A percentile compares a stretch with the other conserved stretches of the same genome.
These are phyloP conservation scores for Megacollybia marginata DNA, from an alignment of 768 basidiomycete species.

Conservation along the genomic window DNA sequence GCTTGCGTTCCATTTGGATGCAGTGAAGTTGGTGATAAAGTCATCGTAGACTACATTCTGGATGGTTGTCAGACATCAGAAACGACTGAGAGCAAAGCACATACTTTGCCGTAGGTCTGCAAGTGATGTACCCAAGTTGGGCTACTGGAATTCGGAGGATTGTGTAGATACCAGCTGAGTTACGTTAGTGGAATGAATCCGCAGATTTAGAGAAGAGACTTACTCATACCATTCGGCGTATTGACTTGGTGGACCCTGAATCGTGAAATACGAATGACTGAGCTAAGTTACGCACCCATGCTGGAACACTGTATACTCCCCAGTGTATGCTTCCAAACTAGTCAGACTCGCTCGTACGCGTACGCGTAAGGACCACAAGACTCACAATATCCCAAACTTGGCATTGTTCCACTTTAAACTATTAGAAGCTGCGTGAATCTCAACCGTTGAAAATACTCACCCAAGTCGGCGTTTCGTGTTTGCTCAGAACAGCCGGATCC, in stretches of 20 bases:
- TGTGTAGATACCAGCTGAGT: conserved; percentile 32
- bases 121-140: conserved; percentile 43
- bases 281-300: conserved; percentile 24
- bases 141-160: conserved; percentile 24
- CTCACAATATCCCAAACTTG: conserved; percentile 53
- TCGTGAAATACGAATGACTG: neutral
- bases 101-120: conserved; percentile 36
- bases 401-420: conserved; percentile 36
- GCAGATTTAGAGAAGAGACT: neutral
- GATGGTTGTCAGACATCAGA: neutral
- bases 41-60: conserved; percentile 49
- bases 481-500: conserved; percentile 25
- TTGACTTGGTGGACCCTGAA: conserved; percentile 27
- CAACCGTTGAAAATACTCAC: conserved; percentile 14
- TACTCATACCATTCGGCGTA: conserved; percentile 57
- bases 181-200: neutral
- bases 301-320: conserved; percentile 41
- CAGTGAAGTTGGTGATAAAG: conserved; percentile 49
- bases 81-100: too few species aligned
- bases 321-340: conserved; percentile 36
- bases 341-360: conserved; percentile 2
- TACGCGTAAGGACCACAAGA: neutral
- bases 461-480: conserved; percentile 51
- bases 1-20: conserved; percentile 44
- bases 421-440: neutral